Base-by-base conservation (phyloP, 164 flowering plant genomes). In the Hamamelis virginiana region DNA sequence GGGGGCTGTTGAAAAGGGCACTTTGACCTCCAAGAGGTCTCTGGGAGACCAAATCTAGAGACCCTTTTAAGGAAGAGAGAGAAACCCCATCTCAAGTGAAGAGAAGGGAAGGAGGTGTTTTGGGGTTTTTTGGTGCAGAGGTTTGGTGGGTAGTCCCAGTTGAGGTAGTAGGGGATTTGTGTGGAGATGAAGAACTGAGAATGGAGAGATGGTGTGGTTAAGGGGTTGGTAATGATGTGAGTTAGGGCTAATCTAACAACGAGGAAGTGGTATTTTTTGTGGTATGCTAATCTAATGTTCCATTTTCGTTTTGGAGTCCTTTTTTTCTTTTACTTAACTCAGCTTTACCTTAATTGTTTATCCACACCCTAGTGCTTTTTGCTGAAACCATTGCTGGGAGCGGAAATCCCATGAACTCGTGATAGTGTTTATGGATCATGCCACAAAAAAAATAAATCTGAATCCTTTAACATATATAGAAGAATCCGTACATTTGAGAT, bases 1-100 rank as follows among this genome's bases (percentile, higher is more conserved):
- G 96, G 97, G 9, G 98, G 98, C 69, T 75, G 88, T 44, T 78
- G 87, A 72, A 76, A 93, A 1, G 98, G 97, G 85, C 95, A 91
- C 73, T 89, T 88, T 63, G 82, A 82, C 68, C 98, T 75, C 98
- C 95, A 93, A 11, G 98, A 89, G 19, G 91, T 86, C 72, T 69
- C 68, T 1, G 95, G 88, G 11, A 69, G 62, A 5, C 92, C 89
- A 5, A 82, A 78, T 58, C 77, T 79, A 22, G 86, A 81, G 26
- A 76, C 80, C 84, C 87, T 82, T 78, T 80, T 81, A 65, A 91
- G 75, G 81, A 87, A 91, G 4, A 80, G 85, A 70, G 82, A 78
- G 80, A 91, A 47, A 15, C 72, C 82, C 96, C 97, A 90, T 62
- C 52, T 65, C 21, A 82, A 77, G 64, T 67, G 88, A 8, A 79